A percentile compares a stretch with the other conserved stretches of the same genome.
These are phyloP conservation scores for Lycium barbarum DNA, from an alignment of 257 asterid genomes.

Conservation along the genomic window DNA sequence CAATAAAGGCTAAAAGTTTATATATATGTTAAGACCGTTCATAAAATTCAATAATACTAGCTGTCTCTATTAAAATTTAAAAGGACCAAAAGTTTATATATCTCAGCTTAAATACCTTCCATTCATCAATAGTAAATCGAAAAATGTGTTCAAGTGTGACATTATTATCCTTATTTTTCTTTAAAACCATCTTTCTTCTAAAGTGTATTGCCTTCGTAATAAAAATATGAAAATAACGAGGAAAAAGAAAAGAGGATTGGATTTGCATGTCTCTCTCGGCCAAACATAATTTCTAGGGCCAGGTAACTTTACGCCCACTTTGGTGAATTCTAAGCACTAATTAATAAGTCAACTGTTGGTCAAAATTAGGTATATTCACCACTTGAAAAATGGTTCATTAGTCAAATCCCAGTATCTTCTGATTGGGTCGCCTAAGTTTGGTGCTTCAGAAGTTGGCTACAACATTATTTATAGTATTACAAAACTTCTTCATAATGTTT, in stretches of 20 bases:
- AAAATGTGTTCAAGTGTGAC: neutral
- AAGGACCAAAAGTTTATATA: neutral
- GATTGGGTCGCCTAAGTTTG: conserved; percentile 19
- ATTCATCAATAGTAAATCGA: neutral
- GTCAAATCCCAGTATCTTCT: neutral
- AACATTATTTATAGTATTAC: neutral
- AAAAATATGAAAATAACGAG: too few relatives aligned
- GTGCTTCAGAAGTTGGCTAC: conserved; percentile 27
- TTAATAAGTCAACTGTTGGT: conserved; percentile 19
- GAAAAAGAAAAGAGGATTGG: neutral
- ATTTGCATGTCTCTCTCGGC: neutral
- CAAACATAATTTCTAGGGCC: neutral
- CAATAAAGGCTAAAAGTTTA: too few relatives aligned
- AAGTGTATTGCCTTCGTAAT: too few relatives aligned
- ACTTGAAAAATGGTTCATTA: conserved; percentile 36
- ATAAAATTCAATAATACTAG: too few relatives aligned
- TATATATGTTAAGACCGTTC: too few relatives aligned
- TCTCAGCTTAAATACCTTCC: neutral
- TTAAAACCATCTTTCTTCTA: neutral
- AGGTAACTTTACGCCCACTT: conserved; percentile 22
- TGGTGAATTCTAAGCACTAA: conserved; percentile 3
- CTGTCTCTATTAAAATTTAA: neutral
- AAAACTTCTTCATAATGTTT: neutral
- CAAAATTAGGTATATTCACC: conserved; percentile 27
- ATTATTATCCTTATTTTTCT: neutral